Percentiles rank a stretch among this genome's conserved stretches.
Evolutionary conservation across 371 early-diverging fungal genomes (phyloP).

Genomic region (Rhizopus delemar): DNA sequence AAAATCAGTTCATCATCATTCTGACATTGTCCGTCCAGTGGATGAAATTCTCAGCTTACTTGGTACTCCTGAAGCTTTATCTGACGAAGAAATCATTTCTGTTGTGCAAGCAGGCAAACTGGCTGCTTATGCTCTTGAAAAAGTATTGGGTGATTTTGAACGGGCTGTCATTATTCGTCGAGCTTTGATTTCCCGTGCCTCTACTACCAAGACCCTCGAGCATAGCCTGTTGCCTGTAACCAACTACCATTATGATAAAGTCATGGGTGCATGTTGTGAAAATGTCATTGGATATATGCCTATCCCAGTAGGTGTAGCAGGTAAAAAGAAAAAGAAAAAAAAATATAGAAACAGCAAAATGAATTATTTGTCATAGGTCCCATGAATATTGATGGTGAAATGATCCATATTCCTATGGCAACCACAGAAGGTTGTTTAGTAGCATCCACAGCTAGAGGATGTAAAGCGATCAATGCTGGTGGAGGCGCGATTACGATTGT

Average conservation of each 20-base stretch:
- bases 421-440: slow-evolving; percentile 95
- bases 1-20: slow-evolving; percentile 6
- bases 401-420: slow-evolving; percentile 90
- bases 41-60: slow-evolving; percentile 65
- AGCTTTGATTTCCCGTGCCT: slow-evolving; percentile 69
- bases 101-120: slow-evolving; percentile 77
- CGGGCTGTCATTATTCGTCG: slow-evolving; percentile 87
- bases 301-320: slow-evolving; percentile 90
- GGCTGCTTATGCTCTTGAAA: slow-evolving; percentile 84
- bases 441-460: slow-evolving; percentile 92
- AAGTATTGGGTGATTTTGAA: slow-evolving; percentile 69
- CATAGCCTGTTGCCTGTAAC: slow-evolving; percentile 69
- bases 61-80: slow-evolving; percentile 49
- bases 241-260: slow-evolving; percentile 87
- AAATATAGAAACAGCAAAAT: background rate
- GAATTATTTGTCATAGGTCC: slow-evolving; percentile 56
- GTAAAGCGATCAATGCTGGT: slow-evolving; percentile 90
- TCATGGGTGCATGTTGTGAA: slow-evolving; percentile 94
- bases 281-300: slow-evolving; percentile 96
- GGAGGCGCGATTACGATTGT: slow-evolving; percentile 87
- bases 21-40: slow-evolving; percentile 32
- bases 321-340: slow-evolving; percentile 11
- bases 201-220: slow-evolving; percentile 64
- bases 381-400: slow-evolving; percentile 74
- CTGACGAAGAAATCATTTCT: slow-evolving; percentile 75